Evolutionary conservation across 2,329 filamentous ascomycete species (phyloP).

Genomic region (Aspergillus awamori): DNA sequence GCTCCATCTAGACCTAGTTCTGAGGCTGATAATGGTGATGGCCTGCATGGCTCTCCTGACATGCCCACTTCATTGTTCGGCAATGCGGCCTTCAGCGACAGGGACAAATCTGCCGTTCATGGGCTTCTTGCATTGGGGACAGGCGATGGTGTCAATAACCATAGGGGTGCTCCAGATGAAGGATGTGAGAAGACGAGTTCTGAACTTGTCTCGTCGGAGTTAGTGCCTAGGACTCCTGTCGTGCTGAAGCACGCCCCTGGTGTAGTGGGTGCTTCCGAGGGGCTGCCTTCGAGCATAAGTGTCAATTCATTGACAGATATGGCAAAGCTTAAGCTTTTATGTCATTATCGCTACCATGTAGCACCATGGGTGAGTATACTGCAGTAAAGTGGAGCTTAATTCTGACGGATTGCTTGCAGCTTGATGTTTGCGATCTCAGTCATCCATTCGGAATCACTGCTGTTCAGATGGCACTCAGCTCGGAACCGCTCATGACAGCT

Average conservation of each 20-base stretch:
- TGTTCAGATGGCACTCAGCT: conserved; percentile 31
- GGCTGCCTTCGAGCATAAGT: too few species aligned
- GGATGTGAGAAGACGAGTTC: neutral
- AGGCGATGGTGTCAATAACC: neutral
- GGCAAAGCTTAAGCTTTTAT: conserved; percentile 41
- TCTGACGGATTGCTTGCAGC: conserved; percentile 26
- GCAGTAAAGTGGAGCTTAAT: neutral
- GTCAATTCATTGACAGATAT: conserved; percentile 3
- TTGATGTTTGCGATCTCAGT: conserved; percentile 48
- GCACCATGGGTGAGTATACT: conserved; percentile 48
- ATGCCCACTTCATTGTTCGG: neutral
- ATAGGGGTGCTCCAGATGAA: neutral
- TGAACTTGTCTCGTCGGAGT: too few species aligned
- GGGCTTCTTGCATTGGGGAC: conserved; percentile 31
- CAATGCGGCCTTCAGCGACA: conserved; percentile 22
- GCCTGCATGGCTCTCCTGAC: too few species aligned
- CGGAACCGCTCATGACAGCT: conserved; percentile 20
- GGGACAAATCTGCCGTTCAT: conserved; percentile 31
- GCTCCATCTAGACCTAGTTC: too few species aligned
- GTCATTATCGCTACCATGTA: conserved; percentile 51
- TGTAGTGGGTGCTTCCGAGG: neutral
- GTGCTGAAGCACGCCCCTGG: neutral
- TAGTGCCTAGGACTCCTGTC: too few species aligned
- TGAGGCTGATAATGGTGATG: neutral
- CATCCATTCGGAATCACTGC: conserved; percentile 48